phyloP scores from a whole-genome alignment of 345 rosid genomes.

The Alliaria petiolata region DNA sequence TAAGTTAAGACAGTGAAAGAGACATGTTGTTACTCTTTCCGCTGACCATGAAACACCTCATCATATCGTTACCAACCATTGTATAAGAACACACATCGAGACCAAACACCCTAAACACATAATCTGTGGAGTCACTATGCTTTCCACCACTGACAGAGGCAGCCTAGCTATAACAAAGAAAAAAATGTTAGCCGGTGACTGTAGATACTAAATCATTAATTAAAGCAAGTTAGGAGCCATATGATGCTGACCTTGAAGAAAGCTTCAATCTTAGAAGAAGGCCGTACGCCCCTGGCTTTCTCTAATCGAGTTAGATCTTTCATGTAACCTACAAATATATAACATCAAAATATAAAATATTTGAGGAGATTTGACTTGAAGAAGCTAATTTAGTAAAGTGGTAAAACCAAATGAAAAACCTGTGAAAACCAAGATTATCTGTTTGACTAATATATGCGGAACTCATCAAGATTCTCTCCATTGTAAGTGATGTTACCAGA shows the following conservation, averaged over 20 bases:
- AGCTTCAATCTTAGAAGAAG: constrained; percentile 83
- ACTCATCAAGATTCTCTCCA: constrained; percentile 60
- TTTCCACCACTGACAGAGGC: constrained; percentile 66
- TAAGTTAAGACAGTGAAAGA: constrained; percentile 25
- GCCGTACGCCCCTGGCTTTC: constrained; percentile 62
- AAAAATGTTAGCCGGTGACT: background rate
- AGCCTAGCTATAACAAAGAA: constrained; percentile 67
- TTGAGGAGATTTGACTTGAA: background rate
- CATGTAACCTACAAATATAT: constrained; percentile 45
- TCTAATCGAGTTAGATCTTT: constrained; percentile 64
- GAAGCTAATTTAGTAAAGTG: background rate
- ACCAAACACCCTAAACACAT: constrained; percentile 81
- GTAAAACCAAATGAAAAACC: constrained; percentile 34
- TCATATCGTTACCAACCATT: constrained; percentile 84
- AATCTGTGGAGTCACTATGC: constrained; percentile 80
- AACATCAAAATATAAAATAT: background rate
- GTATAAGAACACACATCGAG: constrained; percentile 88
- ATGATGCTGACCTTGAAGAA: constrained; percentile 91
- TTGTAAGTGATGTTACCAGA: constrained; percentile 84
- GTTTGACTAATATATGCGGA: constrained; percentile 90
- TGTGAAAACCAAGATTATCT: constrained; percentile 82
- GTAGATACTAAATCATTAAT: background rate
- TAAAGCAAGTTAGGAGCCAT: no score
- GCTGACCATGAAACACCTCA: constrained; percentile 98
- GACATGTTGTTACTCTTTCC: constrained; percentile 92